Evolutionary conservation across 352 stramenopile species (phyloP).

Genomic region (Pythium sp.): DNA sequence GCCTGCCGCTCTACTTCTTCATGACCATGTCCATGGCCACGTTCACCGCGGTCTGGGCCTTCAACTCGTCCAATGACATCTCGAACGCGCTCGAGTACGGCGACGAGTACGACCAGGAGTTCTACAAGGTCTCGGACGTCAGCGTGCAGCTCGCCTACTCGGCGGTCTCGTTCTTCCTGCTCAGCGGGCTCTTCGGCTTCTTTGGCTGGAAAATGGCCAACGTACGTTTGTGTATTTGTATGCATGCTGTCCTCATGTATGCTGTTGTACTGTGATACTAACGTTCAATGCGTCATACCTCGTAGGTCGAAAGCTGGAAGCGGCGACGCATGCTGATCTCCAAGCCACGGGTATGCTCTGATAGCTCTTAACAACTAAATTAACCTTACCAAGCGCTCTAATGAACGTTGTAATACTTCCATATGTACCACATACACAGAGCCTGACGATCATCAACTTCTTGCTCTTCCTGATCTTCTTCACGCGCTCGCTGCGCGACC

Average conservation of each 20-base stretch:
- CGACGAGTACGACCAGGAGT: constrained; percentile 84
- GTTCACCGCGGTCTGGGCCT: constrained; percentile 84
- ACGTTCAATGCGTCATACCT: too few species aligned
- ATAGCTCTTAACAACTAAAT: too few species aligned
- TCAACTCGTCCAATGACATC: constrained; percentile 84
- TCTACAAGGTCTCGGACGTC: constrained; percentile 74
- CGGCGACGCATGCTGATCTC: constrained; percentile 69
- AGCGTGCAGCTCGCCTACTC: constrained; percentile 84
- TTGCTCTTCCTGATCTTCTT: constrained; percentile 84
- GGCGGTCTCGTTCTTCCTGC: constrained; percentile 72
- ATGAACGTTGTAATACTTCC: constrained; percentile 3
- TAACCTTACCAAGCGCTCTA: too few species aligned
- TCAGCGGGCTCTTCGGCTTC: constrained; percentile 78
- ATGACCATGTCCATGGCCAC: constrained; percentile 81
- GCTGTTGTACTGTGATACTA: too few species aligned
- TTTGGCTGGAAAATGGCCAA: constrained; percentile 88
- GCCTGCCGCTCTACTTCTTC: constrained; percentile 78
- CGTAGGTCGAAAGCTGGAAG: constrained; percentile 74
- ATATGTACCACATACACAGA: constrained; percentile 29
- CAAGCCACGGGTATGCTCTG: constrained; percentile 61
- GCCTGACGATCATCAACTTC: constrained; percentile 74
- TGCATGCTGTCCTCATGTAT: background rate
- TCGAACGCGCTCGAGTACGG: constrained; percentile 57
- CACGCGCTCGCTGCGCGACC: constrained; percentile 66
- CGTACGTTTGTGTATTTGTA: constrained; percentile 32